These are phyloP conservation scores for Xylariales sp. DNA, from an alignment of 2,329 filamentous ascomycete species.

Conservation along the genomic window DNA sequence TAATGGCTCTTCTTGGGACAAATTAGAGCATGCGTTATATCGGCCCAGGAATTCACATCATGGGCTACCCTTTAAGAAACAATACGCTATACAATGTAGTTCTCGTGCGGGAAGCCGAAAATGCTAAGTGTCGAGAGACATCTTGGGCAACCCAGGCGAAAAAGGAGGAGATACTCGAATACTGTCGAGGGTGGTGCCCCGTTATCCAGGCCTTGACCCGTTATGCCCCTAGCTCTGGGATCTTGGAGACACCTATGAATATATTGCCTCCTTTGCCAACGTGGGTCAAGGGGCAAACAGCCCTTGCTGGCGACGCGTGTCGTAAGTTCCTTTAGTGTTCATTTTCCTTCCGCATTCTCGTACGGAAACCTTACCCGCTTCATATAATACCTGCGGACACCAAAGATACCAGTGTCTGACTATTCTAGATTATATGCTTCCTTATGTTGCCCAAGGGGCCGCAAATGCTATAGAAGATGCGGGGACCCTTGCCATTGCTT, in stretches of 20 bases:
- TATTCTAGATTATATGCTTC: constrained; percentile 71
- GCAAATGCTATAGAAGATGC: constrained; percentile 73
- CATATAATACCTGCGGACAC: constrained; percentile 67
- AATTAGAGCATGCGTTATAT: constrained; percentile 66
- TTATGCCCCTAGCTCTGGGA: constrained; percentile 52
- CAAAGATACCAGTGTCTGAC: constrained; percentile 66
- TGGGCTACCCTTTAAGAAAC: constrained; percentile 72
- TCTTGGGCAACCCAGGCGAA: constrained; percentile 73
- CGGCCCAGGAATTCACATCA: constrained; percentile 48
- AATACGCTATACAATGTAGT: constrained; percentile 75
- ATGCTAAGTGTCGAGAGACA: constrained; percentile 59
- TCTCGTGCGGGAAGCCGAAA: constrained; percentile 69
- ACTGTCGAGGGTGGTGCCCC: constrained; percentile 55
- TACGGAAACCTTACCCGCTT: neutral
- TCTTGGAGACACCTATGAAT: constrained; percentile 74
- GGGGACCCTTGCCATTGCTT: constrained; percentile 37
- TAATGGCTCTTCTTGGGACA: constrained; percentile 65
- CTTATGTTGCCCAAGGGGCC: constrained; percentile 72
- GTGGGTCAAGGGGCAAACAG: constrained; percentile 59
- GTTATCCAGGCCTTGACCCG: constrained; percentile 25
- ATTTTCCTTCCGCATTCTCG: neutral
- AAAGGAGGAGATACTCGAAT: constrained; percentile 69
- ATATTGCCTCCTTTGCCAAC: constrained; percentile 71
- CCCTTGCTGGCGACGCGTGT: constrained; percentile 39
- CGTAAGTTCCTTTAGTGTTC: constrained; percentile 25